A percentile compares a stretch with the other conserved stretches of the same genome.
Conservation (phyloP, 2,329 filamentous ascomycete genomes). For the Leptographium galeiforme region DNA sequence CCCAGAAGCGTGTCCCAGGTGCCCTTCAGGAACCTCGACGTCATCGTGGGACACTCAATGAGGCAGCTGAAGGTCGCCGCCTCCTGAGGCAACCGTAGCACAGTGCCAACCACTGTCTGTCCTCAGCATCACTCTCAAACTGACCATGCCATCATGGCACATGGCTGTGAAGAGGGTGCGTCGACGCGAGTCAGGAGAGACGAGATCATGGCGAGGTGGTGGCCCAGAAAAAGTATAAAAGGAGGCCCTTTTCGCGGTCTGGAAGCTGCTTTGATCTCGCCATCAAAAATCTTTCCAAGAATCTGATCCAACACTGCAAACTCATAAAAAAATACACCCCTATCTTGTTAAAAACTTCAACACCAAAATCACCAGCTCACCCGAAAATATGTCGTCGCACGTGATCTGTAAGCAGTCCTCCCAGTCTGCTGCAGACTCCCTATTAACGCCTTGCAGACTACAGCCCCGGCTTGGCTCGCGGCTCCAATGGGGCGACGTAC, state of each 20-base stretch:
- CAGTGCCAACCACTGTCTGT: neutral
- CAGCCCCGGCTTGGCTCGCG: slow-evolving; percentile 4
- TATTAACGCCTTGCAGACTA: slow-evolving; percentile 3
- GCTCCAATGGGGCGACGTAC: slow-evolving; percentile 4
- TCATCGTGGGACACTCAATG: neutral
- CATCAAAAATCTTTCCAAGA: neutral
- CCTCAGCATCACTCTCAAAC: neutral
- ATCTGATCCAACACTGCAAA: neutral
- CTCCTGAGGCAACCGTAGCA: neutral
- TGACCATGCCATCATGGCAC: neutral
- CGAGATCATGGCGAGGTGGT: neutral
- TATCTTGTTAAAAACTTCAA: neutral
- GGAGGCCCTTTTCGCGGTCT: neutral
- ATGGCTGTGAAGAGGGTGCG: neutral
- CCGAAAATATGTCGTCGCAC: neutral
- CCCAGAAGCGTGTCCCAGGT: too few relatives aligned
- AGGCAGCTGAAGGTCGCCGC: neutral
- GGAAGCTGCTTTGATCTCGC: neutral
- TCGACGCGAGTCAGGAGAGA: neutral
- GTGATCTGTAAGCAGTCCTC: neutral
- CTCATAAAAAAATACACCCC: neutral
- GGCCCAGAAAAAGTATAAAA: neutral
- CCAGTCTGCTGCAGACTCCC: neutral
- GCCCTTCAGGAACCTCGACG: neutral
- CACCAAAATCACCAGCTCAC: neutral